A percentile compares a stretch with the other conserved stretches of the same genome.
phyloP scores from a whole-genome alignment of 441 rosid species.

The Mallotus japonicus region DNA sequence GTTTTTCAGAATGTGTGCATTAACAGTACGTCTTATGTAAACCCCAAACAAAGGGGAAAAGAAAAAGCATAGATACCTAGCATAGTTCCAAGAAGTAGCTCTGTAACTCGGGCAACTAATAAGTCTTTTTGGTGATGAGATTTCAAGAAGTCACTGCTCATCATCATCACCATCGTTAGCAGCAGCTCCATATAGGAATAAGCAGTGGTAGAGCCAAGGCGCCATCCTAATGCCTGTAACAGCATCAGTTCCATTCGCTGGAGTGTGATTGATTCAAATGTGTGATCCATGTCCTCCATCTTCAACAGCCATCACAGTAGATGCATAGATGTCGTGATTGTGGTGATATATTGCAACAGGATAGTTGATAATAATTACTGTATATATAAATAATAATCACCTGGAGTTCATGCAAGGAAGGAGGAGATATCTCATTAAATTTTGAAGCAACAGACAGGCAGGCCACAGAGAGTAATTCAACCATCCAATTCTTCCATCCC shows the following conservation, averaged over 20 bases:
- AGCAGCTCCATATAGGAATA: slow-evolving; percentile 48
- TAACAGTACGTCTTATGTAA: too few relatives aligned
- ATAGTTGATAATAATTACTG: background rate
- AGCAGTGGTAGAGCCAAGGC: slow-evolving; percentile 45
- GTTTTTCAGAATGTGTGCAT: too few relatives aligned
- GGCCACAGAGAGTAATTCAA: slow-evolving; percentile 53
- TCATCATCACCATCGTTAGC: background rate
- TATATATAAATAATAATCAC: slow-evolving; percentile 23
- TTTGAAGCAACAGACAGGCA: slow-evolving; percentile 71
- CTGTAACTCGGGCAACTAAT: slow-evolving; percentile 32
- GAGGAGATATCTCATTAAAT: slow-evolving; percentile 47
- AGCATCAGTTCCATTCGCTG: slow-evolving; percentile 58
- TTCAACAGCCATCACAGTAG: slow-evolving; percentile 11
- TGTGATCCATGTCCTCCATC: slow-evolving; percentile 59
- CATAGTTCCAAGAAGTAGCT: slow-evolving; percentile 41
- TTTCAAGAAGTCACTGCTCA: slow-evolving; percentile 17
- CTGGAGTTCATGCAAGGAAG: slow-evolving; percentile 58
- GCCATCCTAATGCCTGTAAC: slow-evolving; percentile 56
- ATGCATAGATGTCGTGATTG: background rate
- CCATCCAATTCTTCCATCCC: slow-evolving; percentile 81
- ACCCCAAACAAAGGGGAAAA: background rate
- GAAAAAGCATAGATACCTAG: slow-evolving; percentile 38
- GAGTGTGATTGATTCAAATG: slow-evolving; percentile 48
- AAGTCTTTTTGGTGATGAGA: slow-evolving; percentile 20
- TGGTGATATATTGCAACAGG: background rate